Base-by-base conservation (phyloP, 2,329 filamentous ascomycete species). In the Hypoxylon sp. region DNA sequence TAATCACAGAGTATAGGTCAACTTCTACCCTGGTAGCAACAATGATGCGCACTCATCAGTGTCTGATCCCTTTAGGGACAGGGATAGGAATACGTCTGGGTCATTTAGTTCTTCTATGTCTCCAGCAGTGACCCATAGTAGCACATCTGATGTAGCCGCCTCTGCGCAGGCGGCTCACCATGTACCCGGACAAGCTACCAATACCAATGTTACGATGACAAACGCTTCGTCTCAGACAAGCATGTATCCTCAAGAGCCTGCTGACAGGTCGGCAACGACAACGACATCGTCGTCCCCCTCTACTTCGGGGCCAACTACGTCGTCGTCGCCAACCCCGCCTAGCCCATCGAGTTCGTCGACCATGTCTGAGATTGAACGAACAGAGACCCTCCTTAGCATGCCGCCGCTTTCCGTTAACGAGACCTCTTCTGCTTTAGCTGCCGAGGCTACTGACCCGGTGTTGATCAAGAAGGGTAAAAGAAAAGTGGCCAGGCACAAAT, bases 401-500 rank as follows among this genome's bases (percentile, higher is more conserved):
- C 46, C 44, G 19, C 49, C 52, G n/a, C 26, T 55, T n/a, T 35
- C 47, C 1, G 48, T 45, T 9, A 59, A 59, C 30, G 58, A 38
- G 11, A 59, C 46, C 16, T 45, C 45, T 25, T 40, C 49, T 12
- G 48, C 41, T 19, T 19, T 55, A 32, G 41, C 49, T 34, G 43
- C 41, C 7, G 55, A 47, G 3, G 43, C 50, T 35, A 42, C 49
- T 30, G 49, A 60, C 9, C 51, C 54, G 4, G 29, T 45, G n/a
- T 51, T 60, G 25, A 49, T 60, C 21, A 16, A 44, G 19, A 51
- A 47, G 47, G 59, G 57, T 3, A 55, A 62, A 37, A 55, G 49
- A 19, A 62, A 60, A 23, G 51, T 60, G 12, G 34, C 34, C 5
- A 32, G 31, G 17, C 55, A 62, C 21, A 62, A 62, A 37, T 57